Evolutionary conservation across 805 yeast genomes (phyloP).

Genomic region (Huiozyma sinensis): DNA sequence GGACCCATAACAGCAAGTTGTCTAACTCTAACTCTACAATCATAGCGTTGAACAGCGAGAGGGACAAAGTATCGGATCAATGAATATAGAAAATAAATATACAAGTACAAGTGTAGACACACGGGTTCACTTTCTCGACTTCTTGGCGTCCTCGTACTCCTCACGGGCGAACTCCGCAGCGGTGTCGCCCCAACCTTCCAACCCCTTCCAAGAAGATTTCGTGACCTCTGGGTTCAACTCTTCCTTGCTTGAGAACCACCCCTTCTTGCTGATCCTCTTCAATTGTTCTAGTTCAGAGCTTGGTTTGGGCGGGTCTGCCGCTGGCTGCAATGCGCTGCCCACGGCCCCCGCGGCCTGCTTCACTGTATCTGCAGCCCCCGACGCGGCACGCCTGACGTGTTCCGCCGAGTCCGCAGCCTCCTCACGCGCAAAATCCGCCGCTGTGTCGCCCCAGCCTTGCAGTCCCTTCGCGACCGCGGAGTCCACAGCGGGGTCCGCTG

Average conservation of each 20-base stretch:
- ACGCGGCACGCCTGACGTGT: no score
- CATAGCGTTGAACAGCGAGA: neutral
- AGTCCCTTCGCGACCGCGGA: constrained; percentile 30
- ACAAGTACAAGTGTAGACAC: no score
- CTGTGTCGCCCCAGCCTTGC: constrained; percentile 40
- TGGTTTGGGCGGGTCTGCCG: constrained; percentile 1
- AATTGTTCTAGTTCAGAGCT: constrained; percentile 25
- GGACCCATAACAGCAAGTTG: no score
- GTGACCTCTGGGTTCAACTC: constrained; percentile 17
- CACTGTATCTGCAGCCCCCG: no score
- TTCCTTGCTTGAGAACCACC: constrained; percentile 23
- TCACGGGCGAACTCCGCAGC: constrained; percentile 36
- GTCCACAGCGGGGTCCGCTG: constrained; percentile 8
- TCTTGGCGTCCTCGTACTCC: constrained; percentile 31
- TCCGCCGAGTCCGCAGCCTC: constrained; percentile 19
- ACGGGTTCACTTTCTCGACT: constrained; percentile 20
- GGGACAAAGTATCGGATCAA: neutral
- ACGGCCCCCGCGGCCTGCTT: no score
- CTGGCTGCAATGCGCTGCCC: constrained; percentile 4
- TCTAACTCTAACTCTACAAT: neutral
- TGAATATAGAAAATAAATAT: neutral
- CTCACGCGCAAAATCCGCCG: constrained; percentile 30
- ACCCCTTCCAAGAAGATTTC: constrained; percentile 26
- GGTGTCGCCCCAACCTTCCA: constrained; percentile 38
- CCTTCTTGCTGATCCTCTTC: constrained; percentile 27